These are phyloP conservation scores for Tolypocladium amazonense DNA, from an alignment of 2,329 filamentous ascomycete species.

Conservation along the genomic window DNA sequence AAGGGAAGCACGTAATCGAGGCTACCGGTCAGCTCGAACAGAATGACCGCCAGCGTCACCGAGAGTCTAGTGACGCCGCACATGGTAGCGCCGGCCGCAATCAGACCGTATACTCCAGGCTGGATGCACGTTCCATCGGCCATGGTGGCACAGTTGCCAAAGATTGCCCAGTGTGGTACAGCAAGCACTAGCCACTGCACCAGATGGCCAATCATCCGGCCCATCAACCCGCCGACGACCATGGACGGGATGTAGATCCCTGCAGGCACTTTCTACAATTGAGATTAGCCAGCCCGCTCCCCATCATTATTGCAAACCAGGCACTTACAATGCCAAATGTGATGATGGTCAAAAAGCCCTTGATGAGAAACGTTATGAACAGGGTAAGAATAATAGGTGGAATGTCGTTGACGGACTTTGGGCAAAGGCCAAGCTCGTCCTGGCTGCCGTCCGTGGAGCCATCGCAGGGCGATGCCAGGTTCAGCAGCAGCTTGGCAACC, in stretches of 20 bases:
- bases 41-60: constrained; percentile 85
- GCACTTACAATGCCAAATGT: constrained; percentile 74
- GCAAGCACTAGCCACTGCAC: constrained; percentile 72
- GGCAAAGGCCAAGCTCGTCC: constrained; percentile 68
- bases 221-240: constrained; percentile 91
- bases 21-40: constrained; percentile 92
- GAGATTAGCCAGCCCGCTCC: constrained; percentile 8
- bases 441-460: constrained; percentile 47
- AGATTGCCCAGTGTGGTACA: constrained; percentile 62
- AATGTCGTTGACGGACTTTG: constrained; percentile 62
- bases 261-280: constrained; percentile 67
- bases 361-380: constrained; percentile 73
- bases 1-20: constrained; percentile 93
- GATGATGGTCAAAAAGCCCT: constrained; percentile 76
- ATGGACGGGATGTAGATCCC: constrained; percentile 98
- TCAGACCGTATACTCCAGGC: constrained; percentile 91
- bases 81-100: constrained; percentile 94
- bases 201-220: constrained; percentile 75
- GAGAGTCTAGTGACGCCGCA: constrained; percentile 91
- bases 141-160: constrained; percentile 59
- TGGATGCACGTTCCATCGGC: constrained; percentile 78
- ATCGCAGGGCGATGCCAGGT: constrained; percentile 81
- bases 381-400: constrained; percentile 63
- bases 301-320: background rate
- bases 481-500: constrained; percentile 82